phyloP scores from a whole-genome alignment of 495 filamentous ascomycete species.

The Stereocaulon alpinum region DNA sequence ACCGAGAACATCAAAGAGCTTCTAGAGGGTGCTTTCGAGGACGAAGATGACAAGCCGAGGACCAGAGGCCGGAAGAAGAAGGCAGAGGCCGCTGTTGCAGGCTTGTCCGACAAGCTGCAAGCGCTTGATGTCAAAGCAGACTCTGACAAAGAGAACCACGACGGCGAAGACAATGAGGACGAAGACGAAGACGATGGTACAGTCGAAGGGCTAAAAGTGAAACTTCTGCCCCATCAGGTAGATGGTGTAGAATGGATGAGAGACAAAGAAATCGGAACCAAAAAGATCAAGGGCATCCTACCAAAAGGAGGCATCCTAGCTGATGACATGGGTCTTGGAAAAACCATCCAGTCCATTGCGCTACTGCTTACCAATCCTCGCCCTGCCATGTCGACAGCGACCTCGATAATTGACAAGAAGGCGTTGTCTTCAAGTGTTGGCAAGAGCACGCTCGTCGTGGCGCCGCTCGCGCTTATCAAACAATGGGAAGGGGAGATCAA shows the following conservation, averaged over 20 bases:
- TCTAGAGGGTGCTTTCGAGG: slow-evolving; percentile 78
- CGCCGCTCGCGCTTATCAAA: slow-evolving; percentile 89
- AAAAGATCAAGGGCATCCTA: slow-evolving; percentile 62
- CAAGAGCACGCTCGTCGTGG: slow-evolving; percentile 80
- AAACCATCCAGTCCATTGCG: slow-evolving; percentile 73
- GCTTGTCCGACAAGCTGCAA: slow-evolving; percentile 49
- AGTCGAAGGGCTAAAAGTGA: slow-evolving; percentile 77
- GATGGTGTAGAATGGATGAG: slow-evolving; percentile 91
- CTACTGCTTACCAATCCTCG: slow-evolving; percentile 76
- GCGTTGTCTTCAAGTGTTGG: slow-evolving; percentile 53
- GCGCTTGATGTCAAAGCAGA: slow-evolving; percentile 40
- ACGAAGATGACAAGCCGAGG: slow-evolving; percentile 56
- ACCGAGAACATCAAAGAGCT: slow-evolving; percentile 79
- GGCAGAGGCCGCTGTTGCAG: slow-evolving; percentile 35
- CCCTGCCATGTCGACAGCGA: slow-evolving; percentile 30
- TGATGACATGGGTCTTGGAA: slow-evolving; percentile 58
- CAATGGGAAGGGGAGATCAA: slow-evolving; percentile 94
- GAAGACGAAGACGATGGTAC: slow-evolving; percentile 61
- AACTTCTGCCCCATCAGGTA: slow-evolving; percentile 82
- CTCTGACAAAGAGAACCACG: slow-evolving; percentile 24
- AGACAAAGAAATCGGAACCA: slow-evolving; percentile 70
- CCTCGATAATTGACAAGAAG: slow-evolving; percentile 34
- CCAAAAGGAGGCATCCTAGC: slow-evolving; percentile 82
- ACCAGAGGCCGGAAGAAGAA: slow-evolving; percentile 46
- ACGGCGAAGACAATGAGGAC: slow-evolving; percentile 46